Evolutionary conservation across 2,329 filamentous ascomycete genomes (phyloP).

Genomic region (Teratosphaeria viscida): DNA sequence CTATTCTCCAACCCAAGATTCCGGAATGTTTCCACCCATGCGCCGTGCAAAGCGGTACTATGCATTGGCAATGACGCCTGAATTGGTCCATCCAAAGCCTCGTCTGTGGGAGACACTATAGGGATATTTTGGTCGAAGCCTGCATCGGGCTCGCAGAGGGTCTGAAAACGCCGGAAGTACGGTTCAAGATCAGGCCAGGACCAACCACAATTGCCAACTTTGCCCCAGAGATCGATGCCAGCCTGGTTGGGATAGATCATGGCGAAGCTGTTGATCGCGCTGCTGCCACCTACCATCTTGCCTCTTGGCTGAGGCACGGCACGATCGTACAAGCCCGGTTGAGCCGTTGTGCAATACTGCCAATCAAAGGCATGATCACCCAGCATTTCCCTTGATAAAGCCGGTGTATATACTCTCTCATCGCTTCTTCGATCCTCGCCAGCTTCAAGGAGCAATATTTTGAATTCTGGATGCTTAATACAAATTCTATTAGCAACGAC

Average conservation of each 20-base stretch:
- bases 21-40: conserved; percentile 10
- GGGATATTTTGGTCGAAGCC: conserved; percentile 1
- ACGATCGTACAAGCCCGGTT: conserved; percentile 8
- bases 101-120: neutral
- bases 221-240: conserved; percentile 26
- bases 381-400: conserved; percentile 6
- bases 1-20: conserved; percentile 6
- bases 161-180: conserved; percentile 13
- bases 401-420: conserved; percentile 13
- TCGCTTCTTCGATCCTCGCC: conserved; percentile 14
- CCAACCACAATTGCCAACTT: conserved; percentile 28
- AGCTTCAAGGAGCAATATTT: conserved; percentile 18
- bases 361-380: conserved; percentile 15
- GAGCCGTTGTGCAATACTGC: conserved; percentile 10
- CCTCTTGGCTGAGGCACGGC: conserved; percentile 23
- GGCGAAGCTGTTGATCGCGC: conserved; percentile 27
- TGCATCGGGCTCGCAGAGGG: conserved; percentile 5
- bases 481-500: conserved; percentile 15
- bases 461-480: conserved; percentile 8
- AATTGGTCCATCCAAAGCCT: conserved; percentile 5
- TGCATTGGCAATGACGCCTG: conserved; percentile 5
- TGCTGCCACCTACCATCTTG: conserved; percentile 29
- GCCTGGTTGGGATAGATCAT: conserved; percentile 14
- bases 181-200: conserved; percentile 25
- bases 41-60: conserved; percentile 4